These are phyloP conservation scores for Fusarium nematophilum DNA, from an alignment of 2,329 filamentous ascomycete species.

Conservation along the genomic window DNA sequence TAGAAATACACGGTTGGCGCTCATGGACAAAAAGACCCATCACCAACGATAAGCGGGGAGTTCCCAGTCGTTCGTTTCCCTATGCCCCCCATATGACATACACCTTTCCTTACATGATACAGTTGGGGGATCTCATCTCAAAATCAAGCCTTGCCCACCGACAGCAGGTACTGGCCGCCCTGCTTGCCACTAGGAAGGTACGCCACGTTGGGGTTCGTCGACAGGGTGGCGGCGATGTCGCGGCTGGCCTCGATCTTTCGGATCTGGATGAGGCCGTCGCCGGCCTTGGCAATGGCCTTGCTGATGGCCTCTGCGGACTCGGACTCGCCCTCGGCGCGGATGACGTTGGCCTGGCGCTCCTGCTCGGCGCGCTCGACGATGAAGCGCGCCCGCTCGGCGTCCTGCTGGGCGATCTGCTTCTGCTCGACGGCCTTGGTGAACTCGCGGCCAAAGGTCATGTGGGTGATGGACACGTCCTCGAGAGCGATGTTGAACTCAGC, in stretches of 20 bases:
- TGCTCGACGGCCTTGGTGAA: slow-evolving; percentile 99
- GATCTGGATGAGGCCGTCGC: slow-evolving; percentile 95
- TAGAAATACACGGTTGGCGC: slow-evolving; percentile 52
- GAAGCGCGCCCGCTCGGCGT: slow-evolving; percentile 96
- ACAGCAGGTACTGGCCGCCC: slow-evolving; percentile 65
- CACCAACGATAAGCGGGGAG: slow-evolving; percentile 51
- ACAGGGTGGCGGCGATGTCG: slow-evolving; percentile 92
- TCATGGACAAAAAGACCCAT: slow-evolving; percentile 41
- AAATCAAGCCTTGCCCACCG: slow-evolving; percentile 57
- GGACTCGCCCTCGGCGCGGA: slow-evolving; percentile 96
- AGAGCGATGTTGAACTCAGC: slow-evolving; percentile 99
- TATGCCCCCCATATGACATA: background rate
- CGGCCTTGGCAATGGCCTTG: slow-evolving; percentile 91
- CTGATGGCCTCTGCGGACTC: slow-evolving; percentile 96
- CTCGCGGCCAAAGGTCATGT: slow-evolving; percentile 99
- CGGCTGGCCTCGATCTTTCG: slow-evolving; percentile 96
- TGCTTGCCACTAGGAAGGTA: slow-evolving; percentile 86
- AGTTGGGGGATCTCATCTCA: background rate
- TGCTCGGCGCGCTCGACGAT: slow-evolving; percentile 99
- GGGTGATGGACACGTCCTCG: slow-evolving; percentile 98
- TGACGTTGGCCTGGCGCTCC: slow-evolving; percentile 98
- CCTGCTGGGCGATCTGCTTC: slow-evolving; percentile 99
- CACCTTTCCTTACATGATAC: slow-evolving; percentile 31
- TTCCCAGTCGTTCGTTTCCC: slow-evolving; percentile 43
- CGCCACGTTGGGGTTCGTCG: slow-evolving; percentile 92